Evolutionary conservation across 2,329 filamentous ascomycete species (phyloP).

Genomic region (Exophiala phaeomuriformis): DNA sequence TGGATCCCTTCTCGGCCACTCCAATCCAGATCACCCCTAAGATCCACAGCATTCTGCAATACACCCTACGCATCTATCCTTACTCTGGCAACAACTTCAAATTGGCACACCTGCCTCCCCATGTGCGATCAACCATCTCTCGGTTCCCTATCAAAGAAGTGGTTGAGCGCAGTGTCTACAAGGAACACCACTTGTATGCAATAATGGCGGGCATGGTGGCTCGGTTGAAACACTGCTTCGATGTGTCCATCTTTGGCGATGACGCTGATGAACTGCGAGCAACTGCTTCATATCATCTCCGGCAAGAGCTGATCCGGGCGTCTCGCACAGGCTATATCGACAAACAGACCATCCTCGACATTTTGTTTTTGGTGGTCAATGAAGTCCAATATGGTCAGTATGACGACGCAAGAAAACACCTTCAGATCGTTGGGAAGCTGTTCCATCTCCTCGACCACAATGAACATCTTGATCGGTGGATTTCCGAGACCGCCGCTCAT

Average conservation of each 20-base stretch:
- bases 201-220: conserved; percentile 20
- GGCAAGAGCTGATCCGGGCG: conserved; percentile 14
- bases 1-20: conserved; percentile 20
- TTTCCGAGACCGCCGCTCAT: conserved; percentile 21
- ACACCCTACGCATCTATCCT: conserved; percentile 16
- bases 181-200: conserved; percentile 21
- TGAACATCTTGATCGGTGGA: conserved; percentile 20
- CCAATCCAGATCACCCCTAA: conserved; percentile 14
- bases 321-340: conserved; percentile 16
- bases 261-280: conserved; percentile 10
- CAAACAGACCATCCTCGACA: conserved; percentile 21
- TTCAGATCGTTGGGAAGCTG: conserved; percentile 17
- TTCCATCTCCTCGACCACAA: conserved; percentile 17
- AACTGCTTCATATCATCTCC: conserved; percentile 14
- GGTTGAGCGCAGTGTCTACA: conserved; percentile 19
- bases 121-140: conserved; percentile 18
- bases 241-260: not conserved
- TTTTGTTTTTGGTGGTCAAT: conserved; percentile 18
- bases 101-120: conserved; percentile 16
- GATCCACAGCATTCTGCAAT: conserved; percentile 19
- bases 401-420: conserved; percentile 19
- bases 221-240: conserved; percentile 19
- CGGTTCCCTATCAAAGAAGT: conserved; percentile 20
- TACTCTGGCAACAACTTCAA: conserved; percentile 24
- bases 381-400: conserved; percentile 17